These are phyloP conservation scores for Fusarium subtropicale DNA, from an alignment of 2,329 filamentous ascomycete species.

Conservation along the genomic window DNA sequence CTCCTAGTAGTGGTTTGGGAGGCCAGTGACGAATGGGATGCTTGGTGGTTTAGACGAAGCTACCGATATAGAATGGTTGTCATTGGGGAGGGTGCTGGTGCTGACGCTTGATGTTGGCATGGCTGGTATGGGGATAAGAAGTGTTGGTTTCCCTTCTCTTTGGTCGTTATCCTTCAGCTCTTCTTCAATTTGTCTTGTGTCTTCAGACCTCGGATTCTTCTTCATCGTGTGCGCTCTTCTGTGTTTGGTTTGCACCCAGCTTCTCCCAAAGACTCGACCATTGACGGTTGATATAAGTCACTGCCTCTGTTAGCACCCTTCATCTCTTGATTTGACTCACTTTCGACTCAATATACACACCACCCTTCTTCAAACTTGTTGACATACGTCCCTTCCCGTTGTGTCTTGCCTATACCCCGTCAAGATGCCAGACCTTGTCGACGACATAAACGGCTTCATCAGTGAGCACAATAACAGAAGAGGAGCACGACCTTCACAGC, in stretches of 20 bases:
- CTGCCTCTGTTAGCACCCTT: background rate
- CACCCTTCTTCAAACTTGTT: background rate
- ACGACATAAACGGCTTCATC: conserved; percentile 34
- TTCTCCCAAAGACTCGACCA: background rate
- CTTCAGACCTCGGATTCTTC: background rate
- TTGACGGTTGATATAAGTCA: background rate
- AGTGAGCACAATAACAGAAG: conserved; percentile 25
- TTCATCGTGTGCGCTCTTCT: background rate
- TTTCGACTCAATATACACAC: background rate
- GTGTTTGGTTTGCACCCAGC: background rate
- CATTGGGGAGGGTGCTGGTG: conserved; percentile 12
- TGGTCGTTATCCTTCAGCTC: background rate
- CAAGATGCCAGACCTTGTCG: conserved; percentile 24
- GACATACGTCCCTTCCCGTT: background rate
- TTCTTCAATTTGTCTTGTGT: background rate
- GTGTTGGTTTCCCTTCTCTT: conserved; percentile 15
- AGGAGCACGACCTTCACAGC: conserved; percentile 3
- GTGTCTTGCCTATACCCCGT: background rate
- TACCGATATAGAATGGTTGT: conserved; percentile 11
- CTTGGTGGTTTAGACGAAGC: conserved; percentile 4
- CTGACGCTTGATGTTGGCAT: conserved; percentile 22
- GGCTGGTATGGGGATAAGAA: conserved; percentile 25
- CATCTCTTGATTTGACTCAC: background rate
- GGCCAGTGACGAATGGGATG: conserved; percentile 10
- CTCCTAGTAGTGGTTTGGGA: conserved; percentile 12